phyloP scores from a whole-genome alignment of 1,284 basidiomycete species.

The Cryptococcus sp. region DNA sequence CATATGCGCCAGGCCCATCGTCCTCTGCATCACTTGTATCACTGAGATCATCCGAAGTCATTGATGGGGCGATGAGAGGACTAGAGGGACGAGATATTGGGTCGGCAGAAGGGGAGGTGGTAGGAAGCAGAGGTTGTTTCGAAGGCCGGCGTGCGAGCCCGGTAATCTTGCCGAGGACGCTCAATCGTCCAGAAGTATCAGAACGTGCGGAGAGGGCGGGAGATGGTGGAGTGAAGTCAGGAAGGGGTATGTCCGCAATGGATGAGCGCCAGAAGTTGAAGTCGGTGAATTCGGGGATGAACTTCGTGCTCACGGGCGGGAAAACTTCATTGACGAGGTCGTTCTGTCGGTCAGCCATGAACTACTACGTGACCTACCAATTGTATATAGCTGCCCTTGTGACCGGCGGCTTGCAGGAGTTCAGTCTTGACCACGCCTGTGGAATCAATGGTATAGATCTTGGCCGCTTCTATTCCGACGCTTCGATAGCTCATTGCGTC shows the following conservation, averaged over 20 bases:
- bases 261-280: slow-evolving; percentile 95
- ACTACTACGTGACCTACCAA: slow-evolving; percentile 20
- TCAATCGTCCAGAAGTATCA: slow-evolving; percentile 75
- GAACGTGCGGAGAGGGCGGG: slow-evolving; percentile 89
- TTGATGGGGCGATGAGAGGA: slow-evolving; percentile 46
- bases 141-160: slow-evolving; percentile 59
- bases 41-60: slow-evolving; percentile 41
- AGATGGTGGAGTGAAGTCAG: slow-evolving; percentile 86
- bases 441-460: slow-evolving; percentile 98
- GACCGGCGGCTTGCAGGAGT: slow-evolving; percentile 89
- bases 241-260: slow-evolving; percentile 74
- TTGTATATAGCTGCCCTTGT: slow-evolving; percentile 69
- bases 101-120: slow-evolving; percentile 51
- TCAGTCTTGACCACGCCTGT: slow-evolving; percentile 97
- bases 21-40: slow-evolving; percentile 64
- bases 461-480: slow-evolving; percentile 89
- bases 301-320: slow-evolving; percentile 87
- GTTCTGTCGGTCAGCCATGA: slow-evolving; percentile 66
- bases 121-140: slow-evolving; percentile 35
- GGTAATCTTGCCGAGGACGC: slow-evolving; percentile 77
- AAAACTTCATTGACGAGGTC: slow-evolving; percentile 99
- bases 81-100: slow-evolving; percentile 30
- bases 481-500: slow-evolving; percentile 96
- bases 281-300: slow-evolving; percentile 88
- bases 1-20: slow-evolving; percentile 47